Base-by-base conservation (phyloP, 2,329 filamentous ascomycete genomes). In the Apiospora koreana region DNA sequence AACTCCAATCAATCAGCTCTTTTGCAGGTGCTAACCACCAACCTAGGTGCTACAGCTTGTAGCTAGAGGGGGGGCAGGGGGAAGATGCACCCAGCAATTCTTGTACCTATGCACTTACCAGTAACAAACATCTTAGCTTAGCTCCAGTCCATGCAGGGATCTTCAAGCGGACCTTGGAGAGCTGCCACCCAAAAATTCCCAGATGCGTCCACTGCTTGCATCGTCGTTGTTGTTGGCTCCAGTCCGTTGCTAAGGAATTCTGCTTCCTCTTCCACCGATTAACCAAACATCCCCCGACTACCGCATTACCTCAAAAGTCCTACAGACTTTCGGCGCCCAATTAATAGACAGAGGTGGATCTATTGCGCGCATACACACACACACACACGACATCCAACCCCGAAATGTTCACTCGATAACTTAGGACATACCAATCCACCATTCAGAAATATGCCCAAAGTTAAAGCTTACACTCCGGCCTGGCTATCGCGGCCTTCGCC, bases 401-500 rank as follows among this genome's bases (percentile, higher is more conserved):
- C 54, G 54, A 62, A 62, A 62, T 62, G 54, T 38, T 23, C 28
- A 62, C 54, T 62, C 54, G 31, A 38, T 62, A 62, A 62, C 31
- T 58, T 62, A 16, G 54, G 54, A 62, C 54, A 38, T 12, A 48
- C 46, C n/a, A 23, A 48, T 62, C 31, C 31, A 35, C 54, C 54
- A 38, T 38, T 38, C 66, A 48, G 46, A 67, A 74, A 79, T 71
- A 98, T 98, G 95, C 93, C 94, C 46, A 94, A 92, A 81, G 90
- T 97, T 78, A 91, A 93, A 79, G 91, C 90, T 80, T 95, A 94
- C 82, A 95, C 94, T 77, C 94, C 95, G 69, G 86, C 91, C 75
- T 99, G 95, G 94, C 91, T 99, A 70, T 91, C 91, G 73, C 89
- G 91, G 77, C 92, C 92, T 67, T 91, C 91, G 69, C 90, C 93